Conservation (phyloP, 2,329 filamentous ascomycete species). For the Rhynchosporium secalis region DNA sequence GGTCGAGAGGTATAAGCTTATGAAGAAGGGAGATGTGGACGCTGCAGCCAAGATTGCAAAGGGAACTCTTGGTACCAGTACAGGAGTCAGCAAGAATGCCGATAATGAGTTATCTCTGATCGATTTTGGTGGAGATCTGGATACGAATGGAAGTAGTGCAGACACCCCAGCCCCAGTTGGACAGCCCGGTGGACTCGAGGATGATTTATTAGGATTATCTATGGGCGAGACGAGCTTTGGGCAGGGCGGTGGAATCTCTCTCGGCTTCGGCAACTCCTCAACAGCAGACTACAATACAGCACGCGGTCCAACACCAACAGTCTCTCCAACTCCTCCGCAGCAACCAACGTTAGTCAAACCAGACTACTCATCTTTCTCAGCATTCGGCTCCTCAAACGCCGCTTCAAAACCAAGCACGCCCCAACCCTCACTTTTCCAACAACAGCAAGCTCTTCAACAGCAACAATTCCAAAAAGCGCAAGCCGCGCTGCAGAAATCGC, state of each 20-base stretch:
- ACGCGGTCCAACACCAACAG: constrained; percentile 48
- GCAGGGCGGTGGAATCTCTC: constrained; percentile 76
- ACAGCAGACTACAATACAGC: constrained; percentile 61
- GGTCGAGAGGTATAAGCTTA: constrained; percentile 89
- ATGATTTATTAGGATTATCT: constrained; percentile 86
- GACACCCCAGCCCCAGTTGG: constrained; percentile 42
- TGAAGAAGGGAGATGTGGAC: constrained; percentile 92
- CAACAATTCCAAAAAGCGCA: constrained; percentile 31
- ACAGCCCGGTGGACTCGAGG: constrained; percentile 69
- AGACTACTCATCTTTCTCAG: constrained; percentile 54
- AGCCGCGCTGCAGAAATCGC: constrained; percentile 37
- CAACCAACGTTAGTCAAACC: constrained; percentile 29
- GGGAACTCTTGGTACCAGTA: constrained; percentile 71
- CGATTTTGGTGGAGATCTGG: constrained; percentile 72
- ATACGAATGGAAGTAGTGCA: constrained; percentile 56
- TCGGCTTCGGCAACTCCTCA: constrained; percentile 73
- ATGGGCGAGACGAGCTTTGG: constrained; percentile 66
- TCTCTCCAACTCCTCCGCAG: constrained; percentile 33
- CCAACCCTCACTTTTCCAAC: constrained; percentile 50
- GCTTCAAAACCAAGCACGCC: constrained; percentile 55
- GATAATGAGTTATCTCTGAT: constrained; percentile 87
- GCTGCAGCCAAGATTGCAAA: constrained; percentile 80
- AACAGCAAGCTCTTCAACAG: constrained; percentile 37
- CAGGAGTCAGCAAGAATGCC: constrained; percentile 63
- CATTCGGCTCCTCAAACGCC: constrained; percentile 53